Percentiles rank a stretch among this genome's conserved stretches.
These are phyloP conservation scores for Madurella fahalii DNA, from an alignment of 2,329 filamentous ascomycete genomes.

Conservation along the genomic window DNA sequence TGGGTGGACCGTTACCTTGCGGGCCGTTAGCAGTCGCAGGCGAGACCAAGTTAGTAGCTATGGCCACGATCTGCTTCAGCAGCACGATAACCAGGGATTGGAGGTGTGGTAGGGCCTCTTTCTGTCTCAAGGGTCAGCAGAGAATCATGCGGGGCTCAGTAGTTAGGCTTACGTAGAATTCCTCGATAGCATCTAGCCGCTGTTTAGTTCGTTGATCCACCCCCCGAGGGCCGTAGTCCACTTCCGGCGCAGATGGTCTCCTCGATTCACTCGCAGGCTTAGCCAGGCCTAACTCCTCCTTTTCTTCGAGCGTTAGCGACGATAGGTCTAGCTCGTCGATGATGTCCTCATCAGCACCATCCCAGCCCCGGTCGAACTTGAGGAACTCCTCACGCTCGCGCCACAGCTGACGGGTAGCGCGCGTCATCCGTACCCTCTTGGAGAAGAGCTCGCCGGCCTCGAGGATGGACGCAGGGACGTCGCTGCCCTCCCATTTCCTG, in stretches of 20 bases:
- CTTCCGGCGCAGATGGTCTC: constrained; percentile 33
- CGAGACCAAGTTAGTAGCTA: constrained; percentile 78
- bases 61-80: constrained; percentile 79
- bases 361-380: constrained; percentile 89
- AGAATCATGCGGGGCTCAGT: not conserved
- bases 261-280: constrained; percentile 38
- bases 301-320: constrained; percentile 37
- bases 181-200: constrained; percentile 69
- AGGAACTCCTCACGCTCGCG: constrained; percentile 88
- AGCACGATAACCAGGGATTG: constrained; percentile 93
- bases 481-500: constrained; percentile 86
- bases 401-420: constrained; percentile 91
- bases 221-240: constrained; percentile 50
- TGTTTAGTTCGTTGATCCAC: constrained; percentile 55
- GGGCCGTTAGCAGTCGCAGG: constrained; percentile 44
- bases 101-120: constrained; percentile 72
- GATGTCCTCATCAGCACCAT: constrained; percentile 44
- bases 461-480: constrained; percentile 89
- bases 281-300: constrained; percentile 45
- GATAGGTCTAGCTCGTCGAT: constrained; percentile 38
- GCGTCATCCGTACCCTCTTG: constrained; percentile 81
- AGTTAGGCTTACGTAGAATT: constrained; percentile 69
- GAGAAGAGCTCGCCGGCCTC: constrained; percentile 93
- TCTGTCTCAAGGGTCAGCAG: constrained; percentile 45
- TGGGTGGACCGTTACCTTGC: constrained; percentile 38